Conservation (phyloP, 371 early-diverging fungal species). For the Lichtheimia hyalospora region DNA sequence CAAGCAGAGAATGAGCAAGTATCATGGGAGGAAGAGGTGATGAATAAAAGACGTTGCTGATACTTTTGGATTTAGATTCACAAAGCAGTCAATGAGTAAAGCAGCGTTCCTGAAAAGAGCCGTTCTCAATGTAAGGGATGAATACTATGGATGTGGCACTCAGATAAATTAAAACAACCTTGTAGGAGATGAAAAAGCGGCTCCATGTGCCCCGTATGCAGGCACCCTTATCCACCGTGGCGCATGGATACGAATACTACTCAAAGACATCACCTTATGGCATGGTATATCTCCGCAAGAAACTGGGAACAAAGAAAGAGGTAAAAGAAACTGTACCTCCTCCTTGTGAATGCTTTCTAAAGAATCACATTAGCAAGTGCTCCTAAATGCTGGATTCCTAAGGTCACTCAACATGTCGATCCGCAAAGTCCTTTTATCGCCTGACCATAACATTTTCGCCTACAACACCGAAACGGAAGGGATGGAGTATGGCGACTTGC, state of each 20-base stretch:
- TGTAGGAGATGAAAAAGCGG: conserved; percentile 58
- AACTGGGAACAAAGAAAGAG: conserved; percentile 23
- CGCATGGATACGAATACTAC: conserved; percentile 65
- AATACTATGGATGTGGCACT: too few relatives aligned
- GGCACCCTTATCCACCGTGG: conserved; percentile 54
- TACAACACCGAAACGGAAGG: conserved; percentile 62
- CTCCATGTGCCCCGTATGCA: conserved; percentile 41
- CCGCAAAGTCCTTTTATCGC: conserved; percentile 61
- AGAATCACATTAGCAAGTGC: conserved; percentile 39
- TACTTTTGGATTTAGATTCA: not conserved
- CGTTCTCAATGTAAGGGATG: conserved; percentile 14
- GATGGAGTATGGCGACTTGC: conserved; percentile 66
- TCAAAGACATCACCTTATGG: conserved; percentile 58
- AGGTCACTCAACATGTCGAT: conserved; percentile 53
- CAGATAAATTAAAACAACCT: not conserved
- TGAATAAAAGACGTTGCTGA: too few relatives aligned
- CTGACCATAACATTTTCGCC: conserved; percentile 61
- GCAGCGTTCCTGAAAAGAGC: conserved; percentile 35
- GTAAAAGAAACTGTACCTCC: not conserved
- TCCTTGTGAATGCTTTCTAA: not conserved
- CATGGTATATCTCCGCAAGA: conserved; percentile 58
- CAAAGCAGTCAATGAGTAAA: conserved; percentile 25
- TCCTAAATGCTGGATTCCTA: conserved; percentile 58
- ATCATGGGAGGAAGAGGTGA: too few relatives aligned
- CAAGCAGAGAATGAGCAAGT: conserved; percentile 59